Conservation (phyloP, 805 yeast genomes). For the Wickerhamomyces subpelliculosus region DNA sequence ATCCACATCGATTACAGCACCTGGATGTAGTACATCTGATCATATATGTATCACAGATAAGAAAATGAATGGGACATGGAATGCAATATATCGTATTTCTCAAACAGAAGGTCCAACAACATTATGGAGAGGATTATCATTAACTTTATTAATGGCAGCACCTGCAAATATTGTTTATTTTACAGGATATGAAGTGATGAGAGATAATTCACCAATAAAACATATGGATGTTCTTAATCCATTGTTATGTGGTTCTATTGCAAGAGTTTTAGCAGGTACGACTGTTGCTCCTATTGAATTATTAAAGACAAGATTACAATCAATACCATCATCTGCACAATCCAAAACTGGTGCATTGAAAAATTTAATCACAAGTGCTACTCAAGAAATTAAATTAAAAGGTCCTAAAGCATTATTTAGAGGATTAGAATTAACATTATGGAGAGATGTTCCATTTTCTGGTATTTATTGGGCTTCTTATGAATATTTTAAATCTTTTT, state of each 20-base stretch:
- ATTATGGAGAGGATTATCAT: conserved; percentile 82
- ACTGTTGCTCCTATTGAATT: conserved; percentile 84
- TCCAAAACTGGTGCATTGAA: conserved; percentile 26
- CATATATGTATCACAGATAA: conserved; percentile 25
- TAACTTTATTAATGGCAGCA: conserved; percentile 80
- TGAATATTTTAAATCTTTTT: conserved; percentile 40
- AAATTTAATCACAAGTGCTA: conserved; percentile 48
- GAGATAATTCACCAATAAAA: conserved; percentile 63
- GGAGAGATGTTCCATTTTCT: conserved; percentile 97
- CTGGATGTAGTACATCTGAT: not conserved
- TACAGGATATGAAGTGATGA: conserved; percentile 82
- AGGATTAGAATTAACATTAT: conserved; percentile 81
- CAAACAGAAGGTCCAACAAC: conserved; percentile 68
- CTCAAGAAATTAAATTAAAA: conserved; percentile 37
- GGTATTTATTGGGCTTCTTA: conserved; percentile 92
- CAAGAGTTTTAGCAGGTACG: conserved; percentile 79
- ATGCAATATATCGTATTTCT: conserved; percentile 63
- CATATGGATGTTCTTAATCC: conserved; percentile 50
- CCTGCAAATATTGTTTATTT: conserved; percentile 93
- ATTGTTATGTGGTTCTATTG: conserved; percentile 75
- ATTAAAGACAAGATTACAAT: conserved; percentile 81
- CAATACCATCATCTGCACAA: conserved; percentile 51
- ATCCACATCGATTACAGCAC: no score
- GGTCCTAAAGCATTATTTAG: conserved; percentile 70
- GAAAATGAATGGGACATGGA: conserved; percentile 58